phyloP scores from a whole-genome alignment of 495 filamentous ascomycete genomes.

The Penicillium cinerascens region DNA sequence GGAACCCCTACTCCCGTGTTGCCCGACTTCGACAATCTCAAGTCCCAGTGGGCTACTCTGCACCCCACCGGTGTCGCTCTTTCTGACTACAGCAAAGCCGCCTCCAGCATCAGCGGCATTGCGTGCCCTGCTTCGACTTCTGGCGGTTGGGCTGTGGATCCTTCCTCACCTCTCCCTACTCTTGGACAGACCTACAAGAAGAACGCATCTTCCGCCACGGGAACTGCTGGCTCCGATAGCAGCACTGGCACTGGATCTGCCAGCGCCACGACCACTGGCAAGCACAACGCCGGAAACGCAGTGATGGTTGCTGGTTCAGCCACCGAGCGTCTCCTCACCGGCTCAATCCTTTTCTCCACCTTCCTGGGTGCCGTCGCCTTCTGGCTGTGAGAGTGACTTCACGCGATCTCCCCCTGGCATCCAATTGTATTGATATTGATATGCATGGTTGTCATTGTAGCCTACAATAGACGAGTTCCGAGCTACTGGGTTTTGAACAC shows the following conservation, averaged over 20 bases:
- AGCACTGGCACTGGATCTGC: slow-evolving; percentile 11
- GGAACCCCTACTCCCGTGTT: slow-evolving; percentile 71
- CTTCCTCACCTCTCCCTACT: slow-evolving; percentile 63
- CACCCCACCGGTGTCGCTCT: slow-evolving; percentile 63
- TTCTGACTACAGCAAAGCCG: slow-evolving; percentile 58
- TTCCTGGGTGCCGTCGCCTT: slow-evolving; percentile 21
- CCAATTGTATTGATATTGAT: slow-evolving; percentile 12
- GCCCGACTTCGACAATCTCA: slow-evolving; percentile 77
- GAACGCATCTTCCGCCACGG: neutral
- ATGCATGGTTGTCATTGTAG: slow-evolving; percentile 14
- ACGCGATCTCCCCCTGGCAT: neutral
- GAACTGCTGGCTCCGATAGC: neutral
- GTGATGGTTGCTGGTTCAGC: slow-evolving; percentile 10
- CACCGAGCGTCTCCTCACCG: slow-evolving; percentile 21
- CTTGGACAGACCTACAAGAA: slow-evolving; percentile 48
- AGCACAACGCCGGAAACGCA: slow-evolving; percentile 17
- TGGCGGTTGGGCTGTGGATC: slow-evolving; percentile 68
- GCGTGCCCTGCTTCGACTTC: slow-evolving; percentile 68
- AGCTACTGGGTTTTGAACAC: neutral
- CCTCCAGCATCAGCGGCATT: slow-evolving; percentile 51
- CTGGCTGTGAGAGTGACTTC: slow-evolving; percentile 17
- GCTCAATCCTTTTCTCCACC: slow-evolving; percentile 22
- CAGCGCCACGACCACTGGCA: slow-evolving; percentile 13
- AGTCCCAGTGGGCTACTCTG: slow-evolving; percentile 70
- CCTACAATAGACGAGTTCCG: slow-evolving; percentile 13